Evolutionary conservation across 441 rosid species (phyloP), one percentile per base, ranked within the genome.

Genomic region (Breynia disticha): DNA sequence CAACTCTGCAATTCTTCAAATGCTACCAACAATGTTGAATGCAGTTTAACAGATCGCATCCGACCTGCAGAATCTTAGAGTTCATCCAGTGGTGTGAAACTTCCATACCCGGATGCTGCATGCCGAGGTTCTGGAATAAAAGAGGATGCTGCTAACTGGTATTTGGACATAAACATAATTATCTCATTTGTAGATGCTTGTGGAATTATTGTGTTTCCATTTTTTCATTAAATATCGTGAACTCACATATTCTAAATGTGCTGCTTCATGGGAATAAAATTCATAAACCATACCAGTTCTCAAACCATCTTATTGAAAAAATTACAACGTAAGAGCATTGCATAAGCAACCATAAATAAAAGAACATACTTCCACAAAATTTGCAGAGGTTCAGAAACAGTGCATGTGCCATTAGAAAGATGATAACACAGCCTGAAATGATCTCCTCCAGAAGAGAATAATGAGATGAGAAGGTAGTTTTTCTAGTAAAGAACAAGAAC

Each of bases 341-440:
- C 35, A 28, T 5, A 28, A 28, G 8, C 8, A 9, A 9, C 35
- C 35, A 2, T 28, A 28, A 17, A 10, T 16, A n/a, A 45, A 48
- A 32, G 35, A 38, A 7, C 21, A 52, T 11, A 45, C 38, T 50
- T 19, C 20, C 32, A 61, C 63, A 67, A 67, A 60, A 57, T 16
- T 60, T 21, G 50, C 18, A 16, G 46, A 58, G 37, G 60, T 21
- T 60, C 47, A 51, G 51, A 45, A 14, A 54, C 54, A 65, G 63
- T 58, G 68, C 69, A 53, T 48, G 60, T 24, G 57, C 70, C 47
- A 54, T 38, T 49, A 52, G 49, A 9, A 61, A 22, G 54, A 22
- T 21, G 58, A 58, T 52, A 69, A 48, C 67, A 32, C 50, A 63
- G 64, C 63, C 72, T 52, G 61, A 58, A 57, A 41, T 32, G 64